A percentile compares a stretch with the other conserved stretches of the same genome.
These are phyloP conservation scores for Annona squamosa DNA, from an alignment of 164 flowering plant species.

Conservation along the genomic window DNA sequence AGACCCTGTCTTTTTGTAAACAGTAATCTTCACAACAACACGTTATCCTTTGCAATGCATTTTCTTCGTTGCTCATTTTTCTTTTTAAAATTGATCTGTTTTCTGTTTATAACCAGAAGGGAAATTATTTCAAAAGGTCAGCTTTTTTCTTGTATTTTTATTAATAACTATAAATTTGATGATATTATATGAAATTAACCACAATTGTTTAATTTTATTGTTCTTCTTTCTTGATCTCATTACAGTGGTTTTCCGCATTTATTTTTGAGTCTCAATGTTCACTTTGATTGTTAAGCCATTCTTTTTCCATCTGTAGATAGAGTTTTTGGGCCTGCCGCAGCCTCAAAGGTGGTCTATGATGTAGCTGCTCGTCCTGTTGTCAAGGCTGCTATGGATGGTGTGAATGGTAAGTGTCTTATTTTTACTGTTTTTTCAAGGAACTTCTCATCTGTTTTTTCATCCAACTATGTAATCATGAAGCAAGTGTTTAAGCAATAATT, in stretches of 20 bases:
- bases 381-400: conserved; percentile 95
- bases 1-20: too few species aligned
- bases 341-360: conserved; percentile 72
- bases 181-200: too few species aligned
- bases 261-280: neutral
- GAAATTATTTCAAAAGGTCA: too few species aligned
- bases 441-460: neutral
- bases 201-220: too few species aligned
- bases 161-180: too few species aligned
- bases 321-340: conserved; percentile 77
- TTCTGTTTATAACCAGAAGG: too few species aligned
- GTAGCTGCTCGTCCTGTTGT: conserved; percentile 94
- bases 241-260: neutral
- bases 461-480: neutral
- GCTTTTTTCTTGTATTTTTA: too few species aligned
- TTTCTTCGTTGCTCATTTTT: too few species aligned
- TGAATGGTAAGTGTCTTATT: conserved; percentile 51
- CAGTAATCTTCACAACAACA: too few species aligned
- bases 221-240: neutral
- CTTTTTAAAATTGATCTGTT: too few species aligned
- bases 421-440: neutral
- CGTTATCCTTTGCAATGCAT: too few species aligned
- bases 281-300: neutral
- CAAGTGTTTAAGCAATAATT: neutral
- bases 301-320: conserved; percentile 43